These are phyloP conservation scores for Penicillium samsonianum DNA, from an alignment of 495 filamentous ascomycete species.

Conservation along the genomic window DNA sequence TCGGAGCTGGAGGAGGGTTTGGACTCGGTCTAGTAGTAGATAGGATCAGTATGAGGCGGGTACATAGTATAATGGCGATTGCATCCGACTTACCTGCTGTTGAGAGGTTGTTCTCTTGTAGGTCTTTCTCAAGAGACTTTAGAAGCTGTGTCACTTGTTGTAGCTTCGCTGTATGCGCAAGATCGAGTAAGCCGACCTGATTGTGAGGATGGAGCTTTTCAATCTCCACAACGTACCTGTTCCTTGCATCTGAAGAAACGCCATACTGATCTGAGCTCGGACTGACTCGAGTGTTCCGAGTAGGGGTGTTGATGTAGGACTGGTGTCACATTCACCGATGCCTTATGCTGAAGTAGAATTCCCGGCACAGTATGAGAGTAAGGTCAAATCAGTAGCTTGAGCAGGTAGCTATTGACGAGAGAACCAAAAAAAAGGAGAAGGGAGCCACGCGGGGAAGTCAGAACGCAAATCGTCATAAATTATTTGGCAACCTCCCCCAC, in stretches of 20 bases:
- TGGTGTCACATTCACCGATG: conserved; percentile 1
- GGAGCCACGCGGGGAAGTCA: conserved; percentile 13
- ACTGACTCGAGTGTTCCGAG: not conserved
- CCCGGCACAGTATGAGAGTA: not conserved
- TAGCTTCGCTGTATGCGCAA: conserved; percentile 59
- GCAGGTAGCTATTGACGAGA: not conserved
- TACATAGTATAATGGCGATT: conserved; percentile 12
- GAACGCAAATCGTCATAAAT: conserved; percentile 9
- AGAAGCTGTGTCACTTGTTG: conserved; percentile 62
- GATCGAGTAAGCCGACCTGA: conserved; percentile 16
- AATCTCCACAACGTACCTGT: conserved; percentile 28
- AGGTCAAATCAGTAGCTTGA: not conserved
- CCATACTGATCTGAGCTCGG: conserved; percentile 24
- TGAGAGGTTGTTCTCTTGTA: conserved; percentile 53
- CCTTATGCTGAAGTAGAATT: not conserved
- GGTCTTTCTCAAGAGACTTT: conserved; percentile 57
- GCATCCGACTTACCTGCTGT: conserved; percentile 53
- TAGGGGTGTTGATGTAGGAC: not conserved
- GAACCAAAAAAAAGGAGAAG: not conserved
- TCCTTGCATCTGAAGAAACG: conserved; percentile 31
- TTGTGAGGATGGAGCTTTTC: too few species aligned
- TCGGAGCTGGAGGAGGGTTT: conserved; percentile 73
- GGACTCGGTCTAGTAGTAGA: conserved; percentile 54
- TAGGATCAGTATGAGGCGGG: not conserved
- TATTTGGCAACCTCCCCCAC: conserved; percentile 1